These are phyloP conservation scores for Fistulinella cinereoalba DNA, from an alignment of 1,284 basidiomycete genomes.

Conservation along the genomic window DNA sequence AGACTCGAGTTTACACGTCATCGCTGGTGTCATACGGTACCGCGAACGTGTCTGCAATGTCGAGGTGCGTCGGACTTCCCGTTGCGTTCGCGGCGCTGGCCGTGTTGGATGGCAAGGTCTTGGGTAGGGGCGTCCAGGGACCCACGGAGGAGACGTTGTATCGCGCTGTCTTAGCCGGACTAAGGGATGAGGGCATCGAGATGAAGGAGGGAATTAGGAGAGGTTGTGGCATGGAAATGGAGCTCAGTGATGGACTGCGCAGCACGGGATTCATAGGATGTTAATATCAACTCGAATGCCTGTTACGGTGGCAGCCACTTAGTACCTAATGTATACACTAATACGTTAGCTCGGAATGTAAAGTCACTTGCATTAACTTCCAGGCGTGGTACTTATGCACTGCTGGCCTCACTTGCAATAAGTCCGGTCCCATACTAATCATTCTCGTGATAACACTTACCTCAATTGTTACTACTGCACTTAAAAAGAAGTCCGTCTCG, in stretches of 20 bases:
- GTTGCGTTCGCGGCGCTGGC: constrained; percentile 76
- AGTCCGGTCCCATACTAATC: no score
- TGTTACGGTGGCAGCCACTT: no score
- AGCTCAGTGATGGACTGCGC: constrained; percentile 23
- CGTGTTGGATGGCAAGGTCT: constrained; percentile 68
- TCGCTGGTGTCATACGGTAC: constrained; percentile 74
- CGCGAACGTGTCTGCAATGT: constrained; percentile 75
- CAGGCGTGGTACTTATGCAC: no score
- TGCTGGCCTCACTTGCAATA: no score
- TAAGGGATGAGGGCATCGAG: constrained; percentile 62
- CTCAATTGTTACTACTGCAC: no score
- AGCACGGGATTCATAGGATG: neutral
- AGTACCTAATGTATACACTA: no score
- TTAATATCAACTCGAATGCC: no score
- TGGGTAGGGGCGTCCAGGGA: constrained; percentile 59
- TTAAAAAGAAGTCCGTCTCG: no score
- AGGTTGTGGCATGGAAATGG: constrained; percentile 30
- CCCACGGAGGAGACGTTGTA: constrained; percentile 64
- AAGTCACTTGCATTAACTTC: no score
- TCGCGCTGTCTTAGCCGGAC: constrained; percentile 54
- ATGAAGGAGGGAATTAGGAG: constrained; percentile 56
- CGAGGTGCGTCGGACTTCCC: constrained; percentile 84
- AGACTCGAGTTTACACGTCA: constrained; percentile 68
- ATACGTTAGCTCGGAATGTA: no score
- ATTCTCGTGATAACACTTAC: no score